A percentile compares a stretch with the other conserved stretches of the same genome.
phyloP scores from a whole-genome alignment of 768 basidiomycete genomes.

The Ramaria rubella region DNA sequence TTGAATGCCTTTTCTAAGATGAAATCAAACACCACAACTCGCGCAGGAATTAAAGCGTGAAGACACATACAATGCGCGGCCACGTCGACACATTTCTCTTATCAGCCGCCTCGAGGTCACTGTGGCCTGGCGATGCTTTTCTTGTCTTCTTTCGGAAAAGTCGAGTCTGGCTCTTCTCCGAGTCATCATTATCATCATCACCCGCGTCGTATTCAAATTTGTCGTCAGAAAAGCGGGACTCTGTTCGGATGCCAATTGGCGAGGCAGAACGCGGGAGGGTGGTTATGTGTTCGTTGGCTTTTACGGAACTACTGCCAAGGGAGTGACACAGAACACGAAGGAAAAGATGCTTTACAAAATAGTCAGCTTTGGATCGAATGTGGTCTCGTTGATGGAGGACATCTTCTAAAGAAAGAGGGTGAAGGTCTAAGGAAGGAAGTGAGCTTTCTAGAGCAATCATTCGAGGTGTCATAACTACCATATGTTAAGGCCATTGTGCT shows the following conservation, averaged over 20 bases:
- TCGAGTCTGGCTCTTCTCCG: slow-evolving; percentile 24
- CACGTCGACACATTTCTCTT: too few relatives aligned
- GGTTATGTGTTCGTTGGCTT: slow-evolving; percentile 15
- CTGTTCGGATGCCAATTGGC: slow-evolving; percentile 19
- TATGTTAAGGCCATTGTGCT: slow-evolving; percentile 60
- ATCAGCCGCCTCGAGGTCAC: too few relatives aligned
- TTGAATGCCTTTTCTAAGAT: slow-evolving; percentile 25
- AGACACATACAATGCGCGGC: slow-evolving; percentile 3
- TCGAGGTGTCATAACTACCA: slow-evolving; percentile 30
- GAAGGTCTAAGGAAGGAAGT: slow-evolving; percentile 41
- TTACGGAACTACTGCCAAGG: slow-evolving; percentile 30
- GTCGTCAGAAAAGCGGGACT: too few relatives aligned
- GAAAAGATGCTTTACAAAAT: slow-evolving; percentile 66
- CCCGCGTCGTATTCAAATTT: slow-evolving; percentile 7
- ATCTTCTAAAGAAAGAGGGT: slow-evolving; percentile 69
- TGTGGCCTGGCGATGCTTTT: slow-evolving; percentile 6
- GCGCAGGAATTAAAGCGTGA: neutral
- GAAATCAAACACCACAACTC: slow-evolving; percentile 21
- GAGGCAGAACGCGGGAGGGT: slow-evolving; percentile 30
- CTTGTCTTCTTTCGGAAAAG: slow-evolving; percentile 20
- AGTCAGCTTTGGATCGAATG: slow-evolving; percentile 62
- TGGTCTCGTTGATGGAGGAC: slow-evolving; percentile 47
- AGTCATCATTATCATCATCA: slow-evolving; percentile 24
- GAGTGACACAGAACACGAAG: slow-evolving; percentile 62
- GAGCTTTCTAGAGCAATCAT: neutral